phyloP scores from a whole-genome alignment of 441 rosid species.

The Euphorbia corollata region DNA sequence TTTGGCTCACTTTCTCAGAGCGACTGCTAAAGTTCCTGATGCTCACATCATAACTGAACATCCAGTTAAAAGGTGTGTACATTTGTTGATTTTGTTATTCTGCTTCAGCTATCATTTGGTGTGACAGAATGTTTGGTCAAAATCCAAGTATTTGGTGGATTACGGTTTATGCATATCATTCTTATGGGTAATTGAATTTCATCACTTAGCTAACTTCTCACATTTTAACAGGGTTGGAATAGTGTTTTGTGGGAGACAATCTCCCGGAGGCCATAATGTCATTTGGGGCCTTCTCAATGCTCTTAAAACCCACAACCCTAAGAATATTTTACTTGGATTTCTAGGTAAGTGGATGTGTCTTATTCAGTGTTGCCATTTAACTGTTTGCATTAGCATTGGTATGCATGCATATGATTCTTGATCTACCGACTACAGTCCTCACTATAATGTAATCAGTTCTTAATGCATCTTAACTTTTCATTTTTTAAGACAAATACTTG shows the following conservation, averaged over 20 bases:
- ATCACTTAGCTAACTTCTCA: not conserved
- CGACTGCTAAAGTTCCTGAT: slow-evolving; percentile 71
- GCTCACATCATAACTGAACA: slow-evolving; percentile 86
- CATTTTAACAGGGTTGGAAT: slow-evolving; percentile 65
- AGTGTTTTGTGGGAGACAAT: slow-evolving; percentile 92
- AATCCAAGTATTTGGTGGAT: not conserved
- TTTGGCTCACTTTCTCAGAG: slow-evolving; percentile 90
- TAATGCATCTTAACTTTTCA: not conserved
- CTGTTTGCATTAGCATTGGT: not conserved
- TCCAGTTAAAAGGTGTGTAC: slow-evolving; percentile 71
- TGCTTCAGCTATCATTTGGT: not conserved
- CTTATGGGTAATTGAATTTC: not conserved
- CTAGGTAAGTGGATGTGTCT: slow-evolving; percentile 41
- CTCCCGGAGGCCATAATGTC: slow-evolving; percentile 98
- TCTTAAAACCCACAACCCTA: slow-evolving; percentile 71
- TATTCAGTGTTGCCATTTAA: not conserved
- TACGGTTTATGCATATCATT: not conserved
- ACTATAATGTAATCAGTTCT: not conserved
- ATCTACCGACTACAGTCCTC: not conserved
- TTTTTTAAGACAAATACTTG: not conserved
- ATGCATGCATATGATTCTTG: not conserved
- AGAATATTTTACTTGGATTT: slow-evolving; percentile 69
- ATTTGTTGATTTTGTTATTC: not conserved
- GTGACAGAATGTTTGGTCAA: not conserved
- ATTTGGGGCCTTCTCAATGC: slow-evolving; percentile 85